Conservation (phyloP, 352 stramenopile species). For the Pythium inflatum region DNA sequence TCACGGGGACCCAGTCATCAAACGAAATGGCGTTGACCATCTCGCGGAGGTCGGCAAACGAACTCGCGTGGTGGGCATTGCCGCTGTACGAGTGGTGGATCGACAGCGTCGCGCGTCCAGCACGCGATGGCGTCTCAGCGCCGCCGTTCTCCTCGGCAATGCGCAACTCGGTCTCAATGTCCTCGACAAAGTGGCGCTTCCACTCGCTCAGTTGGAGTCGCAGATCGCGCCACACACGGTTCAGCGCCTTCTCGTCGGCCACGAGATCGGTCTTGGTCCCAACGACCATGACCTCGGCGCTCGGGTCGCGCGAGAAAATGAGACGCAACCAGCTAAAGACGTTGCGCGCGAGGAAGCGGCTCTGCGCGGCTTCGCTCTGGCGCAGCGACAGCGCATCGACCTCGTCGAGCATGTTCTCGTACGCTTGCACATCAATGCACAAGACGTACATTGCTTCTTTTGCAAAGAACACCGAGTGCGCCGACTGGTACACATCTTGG, state of each 20-base stretch:
- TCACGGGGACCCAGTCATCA: slow-evolving; percentile 18
- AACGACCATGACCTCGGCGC: slow-evolving; percentile 22
- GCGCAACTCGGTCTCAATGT: slow-evolving; percentile 21
- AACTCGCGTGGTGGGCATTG: slow-evolving; percentile 22
- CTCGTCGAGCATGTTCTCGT: slow-evolving; percentile 13
- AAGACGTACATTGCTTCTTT: slow-evolving; percentile 28
- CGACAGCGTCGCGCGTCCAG: background rate
- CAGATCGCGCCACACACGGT: slow-evolving; percentile 20
- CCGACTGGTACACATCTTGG: slow-evolving; percentile 27
- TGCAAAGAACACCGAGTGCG: slow-evolving; percentile 32
- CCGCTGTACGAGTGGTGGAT: slow-evolving; percentile 26
- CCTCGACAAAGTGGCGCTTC: slow-evolving; percentile 28
- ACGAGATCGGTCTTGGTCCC: slow-evolving; percentile 30
- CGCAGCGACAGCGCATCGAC: slow-evolving; percentile 2
- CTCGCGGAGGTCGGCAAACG: slow-evolving; percentile 24
- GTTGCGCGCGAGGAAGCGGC: slow-evolving; percentile 17
- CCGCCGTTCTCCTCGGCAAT: slow-evolving; percentile 18
- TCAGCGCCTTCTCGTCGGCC: background rate
- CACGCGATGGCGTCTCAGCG: background rate
- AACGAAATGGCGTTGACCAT: slow-evolving; percentile 26
- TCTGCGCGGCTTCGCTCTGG: slow-evolving; percentile 8
- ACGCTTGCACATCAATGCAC: slow-evolving; percentile 22
- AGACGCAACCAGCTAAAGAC: slow-evolving; percentile 28
- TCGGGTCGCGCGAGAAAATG: slow-evolving; percentile 24
- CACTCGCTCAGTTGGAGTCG: slow-evolving; percentile 17